Evolutionary conservation across 2,329 filamentous ascomycete genomes (phyloP), one percentile per base, ranked within the genome.

Genomic region (Lomentospora prolificans): DNA sequence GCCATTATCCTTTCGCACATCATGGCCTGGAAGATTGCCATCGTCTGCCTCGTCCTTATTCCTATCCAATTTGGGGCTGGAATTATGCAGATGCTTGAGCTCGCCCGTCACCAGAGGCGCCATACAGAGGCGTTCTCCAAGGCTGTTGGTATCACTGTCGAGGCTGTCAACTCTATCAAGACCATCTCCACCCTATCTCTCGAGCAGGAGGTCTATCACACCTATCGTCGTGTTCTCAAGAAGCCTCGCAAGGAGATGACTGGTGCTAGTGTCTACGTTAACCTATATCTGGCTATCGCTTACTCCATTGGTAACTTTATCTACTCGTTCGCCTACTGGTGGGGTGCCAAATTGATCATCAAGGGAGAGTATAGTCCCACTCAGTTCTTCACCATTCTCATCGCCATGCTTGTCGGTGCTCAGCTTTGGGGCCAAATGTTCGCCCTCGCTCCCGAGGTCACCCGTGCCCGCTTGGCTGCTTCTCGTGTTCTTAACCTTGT

Each of bases 291-390:
- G 6, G 80, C 83, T 2, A 71, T 84, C 33, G 75, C 81, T 14
- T 80, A 82, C 64, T 79, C 76, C 60, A 72, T 79, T 8, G 79
- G 82, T 19, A 86, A 85, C 63, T 75, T 87, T 53, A 80, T 89
- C 25, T 88, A 90, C 63, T 84, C 86, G 0, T 78, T 91, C 55
- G 84, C 86, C 0, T 90, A 89, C 68, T 91, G 86, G 85, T 91
- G 87, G 86, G 87, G 87, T 3, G 78, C 86, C 0, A 85, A 81
- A 61, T 81, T 83, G 59, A 87, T 90, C 58, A 78, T 84, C 53
- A 74, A 77, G 44, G 86, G 86, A 3, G 71, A 80, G 56, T 86
- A 86, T 61, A 75, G 71, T 2, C 79, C 79, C 46, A 80, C 83
- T 30, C 78, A 86, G n/a, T 90, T 90, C 70, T 84, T 90, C 66